Evolutionary conservation across 352 stramenopile species (phyloP).

Genomic region (Peronospora farinosa): DNA sequence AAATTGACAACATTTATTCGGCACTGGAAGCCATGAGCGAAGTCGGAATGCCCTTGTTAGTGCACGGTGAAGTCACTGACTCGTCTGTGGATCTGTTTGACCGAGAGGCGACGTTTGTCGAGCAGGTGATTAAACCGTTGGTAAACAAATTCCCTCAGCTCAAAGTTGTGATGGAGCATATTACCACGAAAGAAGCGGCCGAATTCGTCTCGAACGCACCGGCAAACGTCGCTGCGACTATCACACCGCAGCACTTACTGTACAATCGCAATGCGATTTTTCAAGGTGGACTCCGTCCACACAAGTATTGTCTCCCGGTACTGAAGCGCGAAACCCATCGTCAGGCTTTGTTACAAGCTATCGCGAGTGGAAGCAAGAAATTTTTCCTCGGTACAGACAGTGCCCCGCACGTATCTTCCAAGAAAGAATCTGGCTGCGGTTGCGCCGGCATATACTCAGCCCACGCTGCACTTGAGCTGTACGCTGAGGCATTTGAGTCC

Average conservation of each 20-base stretch:
- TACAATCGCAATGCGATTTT: slow-evolving; percentile 98
- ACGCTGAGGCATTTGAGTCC: slow-evolving; percentile 95
- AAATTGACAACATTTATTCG: slow-evolving; percentile 91
- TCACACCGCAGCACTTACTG: slow-evolving; percentile 98
- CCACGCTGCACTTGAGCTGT: slow-evolving; percentile 94
- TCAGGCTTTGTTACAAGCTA: slow-evolving; percentile 85
- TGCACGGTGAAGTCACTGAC: slow-evolving; percentile 96
- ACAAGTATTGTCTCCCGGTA: slow-evolving; percentile 99
- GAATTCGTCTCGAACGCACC: slow-evolving; percentile 89
- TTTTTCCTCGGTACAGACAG: slow-evolving; percentile 99
- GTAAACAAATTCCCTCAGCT: slow-evolving; percentile 90
- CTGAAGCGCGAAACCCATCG: slow-evolving; percentile 94
- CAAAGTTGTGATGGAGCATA: slow-evolving; percentile 99
- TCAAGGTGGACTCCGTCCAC: slow-evolving; percentile 92
- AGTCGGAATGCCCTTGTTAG: slow-evolving; percentile 90
- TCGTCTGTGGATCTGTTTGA: slow-evolving; percentile 96
- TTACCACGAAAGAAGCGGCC: slow-evolving; percentile 95
- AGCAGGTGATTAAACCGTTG: slow-evolving; percentile 91
- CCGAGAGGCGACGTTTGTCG: slow-evolving; percentile 94
- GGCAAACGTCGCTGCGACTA: slow-evolving; percentile 93
- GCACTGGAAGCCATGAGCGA: slow-evolving; percentile 75
- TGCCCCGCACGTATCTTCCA: slow-evolving; percentile 89
- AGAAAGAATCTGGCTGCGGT: slow-evolving; percentile 89
- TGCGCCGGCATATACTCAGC: slow-evolving; percentile 97
- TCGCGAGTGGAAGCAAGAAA: slow-evolving; percentile 90